phyloP scores from a whole-genome alignment of 257 asterid genomes.

The Solanum bukasovii region DNA sequence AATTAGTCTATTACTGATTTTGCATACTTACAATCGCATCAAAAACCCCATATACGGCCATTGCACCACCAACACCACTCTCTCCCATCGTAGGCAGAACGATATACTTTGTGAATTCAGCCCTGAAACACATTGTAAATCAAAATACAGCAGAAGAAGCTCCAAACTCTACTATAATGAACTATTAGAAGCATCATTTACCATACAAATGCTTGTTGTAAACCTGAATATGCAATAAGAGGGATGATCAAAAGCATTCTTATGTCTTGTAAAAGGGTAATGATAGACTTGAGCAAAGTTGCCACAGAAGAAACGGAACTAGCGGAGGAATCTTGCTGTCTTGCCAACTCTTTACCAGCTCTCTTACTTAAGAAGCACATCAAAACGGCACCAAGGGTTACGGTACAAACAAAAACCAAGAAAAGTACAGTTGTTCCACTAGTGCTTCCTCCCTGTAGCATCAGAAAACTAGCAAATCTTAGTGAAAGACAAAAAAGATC shows the following conservation, averaged over 20 bases:
- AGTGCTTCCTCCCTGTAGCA: constrained; percentile 72
- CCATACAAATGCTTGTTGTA: constrained; percentile 96
- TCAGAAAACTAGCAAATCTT: not conserved
- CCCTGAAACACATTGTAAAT: constrained; percentile 34
- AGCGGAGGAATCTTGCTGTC: constrained; percentile 23
- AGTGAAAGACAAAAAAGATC: not conserved
- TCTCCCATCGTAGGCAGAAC: constrained; percentile 85
- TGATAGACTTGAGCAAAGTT: constrained; percentile 40
- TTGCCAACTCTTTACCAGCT: constrained; percentile 49
- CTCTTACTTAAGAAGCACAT: constrained; percentile 82
- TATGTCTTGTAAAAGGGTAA: constrained; percentile 48
- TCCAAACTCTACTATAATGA: not conserved
- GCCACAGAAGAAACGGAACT: constrained; percentile 46
- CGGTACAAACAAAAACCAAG: constrained; percentile 57
- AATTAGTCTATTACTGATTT: not conserved
- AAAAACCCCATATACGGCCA: constrained; percentile 85
- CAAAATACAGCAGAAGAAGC: not conserved
- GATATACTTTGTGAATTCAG: constrained; percentile 81
- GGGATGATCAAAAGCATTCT: constrained; percentile 82
- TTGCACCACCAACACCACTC: constrained; percentile 91
- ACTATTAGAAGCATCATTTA: constrained; percentile 12
- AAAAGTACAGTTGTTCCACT: constrained; percentile 76
- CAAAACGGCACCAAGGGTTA: constrained; percentile 70
- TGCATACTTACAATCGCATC: constrained; percentile 74
- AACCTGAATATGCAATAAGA: constrained; percentile 83